Base-by-base conservation (phyloP, 2,329 filamentous ascomycete genomes). In the Blastomyces parvus region DNA sequence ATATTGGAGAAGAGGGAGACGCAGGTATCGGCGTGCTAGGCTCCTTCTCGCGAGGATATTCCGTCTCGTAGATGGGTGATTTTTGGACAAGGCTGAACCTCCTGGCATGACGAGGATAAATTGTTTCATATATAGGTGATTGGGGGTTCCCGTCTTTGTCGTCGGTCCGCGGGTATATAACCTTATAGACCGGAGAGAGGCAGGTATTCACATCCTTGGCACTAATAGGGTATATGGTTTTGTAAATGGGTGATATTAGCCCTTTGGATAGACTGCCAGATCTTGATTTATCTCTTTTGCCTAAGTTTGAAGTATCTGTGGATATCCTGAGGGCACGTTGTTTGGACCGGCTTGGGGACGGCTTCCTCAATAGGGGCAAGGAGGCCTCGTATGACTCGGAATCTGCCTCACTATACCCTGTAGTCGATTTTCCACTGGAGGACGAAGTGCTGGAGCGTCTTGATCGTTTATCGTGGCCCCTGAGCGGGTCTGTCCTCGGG, bases 211-310 rank as follows among this genome's bases (percentile, higher is more conserved):
- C 56, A 42, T 42, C 56, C 22, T 59, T 59, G 11, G 36, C 19
- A 9, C 33, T 59, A n/a, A 44, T 59, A 59, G 56, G 36, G 17
- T 59, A 59, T 59, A 59, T 59, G 19, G 56, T 59, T 27, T 59
- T 59, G 25, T 59, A 59, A 46, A 48, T 48, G 8, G 40, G 57
- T 13, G 57, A 48, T 59, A 48, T 9, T 48, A 48, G 33, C 17
- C 22, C 25, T n/a, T 42, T 30, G 57, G 40, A 36, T 22, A 33
- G 57, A 22, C n/a, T 14, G 25, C 27, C 42, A 2, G 14, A 30
- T 48, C 14, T 2, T 48, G 25, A 2, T 33, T 33, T 48, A n/a
- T 46, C 27, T 25, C n/a, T 48, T 59, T 59, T 36, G 2, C 6
- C 40, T 33, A 48, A 40, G 19, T 6, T 48, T 33, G 57, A 59